Conservation (phyloP, 495 filamentous ascomycete genomes). For the Penicillium cosmopolitanum region DNA sequence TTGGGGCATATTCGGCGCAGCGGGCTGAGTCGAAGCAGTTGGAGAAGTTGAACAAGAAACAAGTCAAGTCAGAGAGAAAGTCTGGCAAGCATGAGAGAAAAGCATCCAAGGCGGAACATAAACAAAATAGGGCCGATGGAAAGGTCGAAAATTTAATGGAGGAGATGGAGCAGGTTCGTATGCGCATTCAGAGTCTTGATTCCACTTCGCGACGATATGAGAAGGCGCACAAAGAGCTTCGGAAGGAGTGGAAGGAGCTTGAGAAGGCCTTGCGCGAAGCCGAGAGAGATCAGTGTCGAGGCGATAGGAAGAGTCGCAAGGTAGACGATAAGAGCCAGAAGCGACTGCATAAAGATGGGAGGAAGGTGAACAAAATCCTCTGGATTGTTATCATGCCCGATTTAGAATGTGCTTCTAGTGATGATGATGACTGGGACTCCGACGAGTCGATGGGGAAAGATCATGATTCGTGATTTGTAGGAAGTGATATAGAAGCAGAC, state of each 20-base stretch:
- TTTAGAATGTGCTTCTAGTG: background rate
- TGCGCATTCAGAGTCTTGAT: constrained; percentile 6
- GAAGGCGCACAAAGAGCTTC: constrained; percentile 2
- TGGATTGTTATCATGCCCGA: constrained; percentile 21
- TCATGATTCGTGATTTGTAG: background rate
- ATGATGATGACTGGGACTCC: constrained; percentile 19
- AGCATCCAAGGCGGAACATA: background rate
- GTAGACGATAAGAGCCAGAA: constrained; percentile 12
- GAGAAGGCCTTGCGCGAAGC: constrained; percentile 15
- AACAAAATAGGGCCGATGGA: background rate
- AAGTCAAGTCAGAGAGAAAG: background rate
- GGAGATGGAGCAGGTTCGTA: constrained; percentile 3
- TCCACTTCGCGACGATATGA: background rate
- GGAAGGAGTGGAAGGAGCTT: constrained; percentile 12
- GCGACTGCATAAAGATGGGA: constrained; percentile 5
- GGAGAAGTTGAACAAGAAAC: constrained; percentile 8
- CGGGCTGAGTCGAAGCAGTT: constrained; percentile 20
- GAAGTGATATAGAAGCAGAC: background rate
- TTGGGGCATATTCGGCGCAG: constrained; percentile 10
- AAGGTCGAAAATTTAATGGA: background rate
- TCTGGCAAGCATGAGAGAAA: background rate
- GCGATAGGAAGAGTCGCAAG: background rate
- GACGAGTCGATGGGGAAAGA: constrained; percentile 2
- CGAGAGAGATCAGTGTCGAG: constrained; percentile 11
- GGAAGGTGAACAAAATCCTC: constrained; percentile 20